Evolutionary conservation across 2,329 filamentous ascomycete genomes (phyloP).

Genomic region (Catunica adiposa): DNA sequence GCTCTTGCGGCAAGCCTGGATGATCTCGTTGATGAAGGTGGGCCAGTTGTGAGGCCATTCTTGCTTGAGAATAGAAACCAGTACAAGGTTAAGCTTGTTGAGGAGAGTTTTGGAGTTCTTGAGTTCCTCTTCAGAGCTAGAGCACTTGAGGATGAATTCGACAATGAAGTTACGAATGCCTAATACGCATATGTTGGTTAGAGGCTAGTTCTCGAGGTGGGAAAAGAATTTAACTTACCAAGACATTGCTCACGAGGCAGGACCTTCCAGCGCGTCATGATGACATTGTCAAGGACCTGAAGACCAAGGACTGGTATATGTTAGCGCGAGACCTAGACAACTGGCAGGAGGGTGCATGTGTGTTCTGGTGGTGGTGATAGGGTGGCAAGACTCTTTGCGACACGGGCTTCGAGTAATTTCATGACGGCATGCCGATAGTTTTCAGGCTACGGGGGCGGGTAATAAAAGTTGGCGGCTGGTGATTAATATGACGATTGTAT

Average conservation of each 20-base stretch:
- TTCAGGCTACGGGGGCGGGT: neutral
- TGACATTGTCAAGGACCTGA: constrained; percentile 94
- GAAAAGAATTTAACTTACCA: constrained; percentile 29
- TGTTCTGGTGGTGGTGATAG: neutral
- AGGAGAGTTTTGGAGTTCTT: constrained; percentile 73
- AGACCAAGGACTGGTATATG: constrained; percentile 58
- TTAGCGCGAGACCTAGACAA: neutral
- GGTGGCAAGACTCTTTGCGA: no score
- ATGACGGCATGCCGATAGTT: neutral
- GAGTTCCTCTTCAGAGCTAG: constrained; percentile 74
- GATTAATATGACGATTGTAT: neutral
- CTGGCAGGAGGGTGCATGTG: neutral
- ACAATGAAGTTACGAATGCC: constrained; percentile 99
- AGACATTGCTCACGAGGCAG: constrained; percentile 89
- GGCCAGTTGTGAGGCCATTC: constrained; percentile 99
- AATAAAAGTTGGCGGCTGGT: neutral
- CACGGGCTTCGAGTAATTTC: no score
- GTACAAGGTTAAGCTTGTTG: constrained; percentile 95
- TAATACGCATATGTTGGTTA: constrained; percentile 22
- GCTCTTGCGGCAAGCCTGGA: constrained; percentile 86
- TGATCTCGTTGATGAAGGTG: constrained; percentile 99
- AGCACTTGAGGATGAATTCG: constrained; percentile 92
- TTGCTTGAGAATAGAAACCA: constrained; percentile 95
- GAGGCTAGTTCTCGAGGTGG: neutral
- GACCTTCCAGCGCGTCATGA: constrained; percentile 98